Evolutionary conservation across 345 rosid genomes (phyloP), one percentile per base, ranked within the genome.

Genomic region (Firmiana major): DNA sequence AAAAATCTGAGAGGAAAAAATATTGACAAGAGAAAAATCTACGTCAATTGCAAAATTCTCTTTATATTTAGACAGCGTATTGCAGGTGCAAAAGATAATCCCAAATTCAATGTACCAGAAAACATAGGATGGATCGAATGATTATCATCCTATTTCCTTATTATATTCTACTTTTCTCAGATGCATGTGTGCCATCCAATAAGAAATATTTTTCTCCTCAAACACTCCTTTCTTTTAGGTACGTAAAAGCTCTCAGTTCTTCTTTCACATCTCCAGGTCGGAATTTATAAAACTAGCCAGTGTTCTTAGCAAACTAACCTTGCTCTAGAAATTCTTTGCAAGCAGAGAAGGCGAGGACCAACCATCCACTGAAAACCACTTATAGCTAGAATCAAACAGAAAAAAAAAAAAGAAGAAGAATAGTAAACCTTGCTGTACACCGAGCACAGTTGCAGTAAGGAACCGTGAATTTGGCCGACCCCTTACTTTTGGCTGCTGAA

Each of bases 401-500:
- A 40, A 8, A 40, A 40, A 22, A 70, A 63, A n/a, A 46, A 8
- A 40, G n/a, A 22, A 70, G 54, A n/a, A 46, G 31, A 54, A 53
- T 6, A 64, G 60, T 81, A 59, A 38, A 94, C 98, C 91, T 88
- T 94, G 98, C 74, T 93, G 95, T 59, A 93, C 97, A 36, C 98
- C 97, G 72, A 83, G 97, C 79, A 93, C 94, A 63, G 97, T 93
- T n/a, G 98, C 96, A 11, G 90, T 87, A 45, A 91, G 98, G 84
- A 94, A 93, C 72, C 95, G 89, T 4, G 98, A 88, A 79, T 94
- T 94, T 15, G 98, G 95, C 62, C 94, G 88, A 62, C 84, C 84
- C 85, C 98, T 85, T 12, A 79, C 83, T 24, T 71, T 82, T 66
- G 93, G 97, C 80, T 87, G 81, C 81, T 82, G 81, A 79, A 93